phyloP scores from a whole-genome alignment of 164 flowering plant species.

The Stephania yunnanensis region DNA sequence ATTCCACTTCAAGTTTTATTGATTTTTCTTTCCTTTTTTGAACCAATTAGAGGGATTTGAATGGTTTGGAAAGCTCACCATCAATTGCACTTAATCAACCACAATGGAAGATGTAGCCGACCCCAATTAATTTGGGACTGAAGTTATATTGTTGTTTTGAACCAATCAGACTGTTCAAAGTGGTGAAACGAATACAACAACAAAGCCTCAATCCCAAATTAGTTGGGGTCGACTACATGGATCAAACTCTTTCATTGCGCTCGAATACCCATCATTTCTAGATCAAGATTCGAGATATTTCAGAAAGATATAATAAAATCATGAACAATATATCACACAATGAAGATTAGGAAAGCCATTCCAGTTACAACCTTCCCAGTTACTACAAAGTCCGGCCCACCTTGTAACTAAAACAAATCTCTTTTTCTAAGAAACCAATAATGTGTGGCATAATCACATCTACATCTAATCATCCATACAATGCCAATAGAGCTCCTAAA shows the following conservation, averaged over 20 bases:
- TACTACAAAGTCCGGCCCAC: background rate
- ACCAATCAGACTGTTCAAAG: no score
- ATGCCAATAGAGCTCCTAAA: background rate
- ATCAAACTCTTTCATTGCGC: no score
- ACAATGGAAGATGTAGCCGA: no score
- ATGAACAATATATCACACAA: background rate
- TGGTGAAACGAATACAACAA: background rate
- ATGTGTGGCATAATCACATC: background rate
- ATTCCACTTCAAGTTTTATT: background rate
- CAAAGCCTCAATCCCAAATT: no score
- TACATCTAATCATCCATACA: background rate
- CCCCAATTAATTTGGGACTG: no score
- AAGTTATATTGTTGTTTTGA: no score
- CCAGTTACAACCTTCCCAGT: background rate
- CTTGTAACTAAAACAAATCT: background rate
- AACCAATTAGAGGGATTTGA: no score
- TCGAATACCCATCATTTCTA: background rate
- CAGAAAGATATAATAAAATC: background rate
- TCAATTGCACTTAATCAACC: no score
- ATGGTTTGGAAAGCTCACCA: no score
- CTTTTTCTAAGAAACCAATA: background rate
- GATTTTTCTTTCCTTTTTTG: background rate
- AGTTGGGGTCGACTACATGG: no score
- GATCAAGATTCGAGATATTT: background rate
- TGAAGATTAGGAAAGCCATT: background rate